Evolutionary conservation across 805 yeast genomes (phyloP), one percentile per base, ranked within the genome.

Genomic region (Candida silvicultrix): DNA sequence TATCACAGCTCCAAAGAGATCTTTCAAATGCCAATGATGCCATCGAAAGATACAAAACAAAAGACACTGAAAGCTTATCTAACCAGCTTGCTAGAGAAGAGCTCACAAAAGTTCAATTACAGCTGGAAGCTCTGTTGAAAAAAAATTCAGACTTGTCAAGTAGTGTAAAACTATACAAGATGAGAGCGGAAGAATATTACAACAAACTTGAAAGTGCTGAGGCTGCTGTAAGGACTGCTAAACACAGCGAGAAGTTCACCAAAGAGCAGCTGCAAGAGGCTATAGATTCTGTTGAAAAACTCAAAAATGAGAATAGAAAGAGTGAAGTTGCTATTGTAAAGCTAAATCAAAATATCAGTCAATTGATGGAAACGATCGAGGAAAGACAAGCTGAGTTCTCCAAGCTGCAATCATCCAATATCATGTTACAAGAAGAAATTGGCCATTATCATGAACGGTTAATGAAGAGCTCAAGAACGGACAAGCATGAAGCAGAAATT

Each of bases 151-250:
- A 87, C 28, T 65, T 88, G 28, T 60, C 70, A 1, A 71, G 75
- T 35, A 73, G 77, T 28, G 66, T 83, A 19, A 78, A 77, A 35
- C 67, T 84, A 29, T 89, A 85, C 64, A 83, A 81, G 57, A 64
- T 70, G 16, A 75, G 95, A 49, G 80, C 95, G 31, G 90, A 86
- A 32, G 85, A 82, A 49, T 85, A 87, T 59, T 79, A 75, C 54
- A 71, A 73, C 47, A 85, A 86, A 56, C 69, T 89, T 22, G 95
- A 89, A 56, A 75, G 78, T 42, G 90, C 94, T 2, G 96, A 90
- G 58, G 72, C 81, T 42, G 85, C 87, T 5, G 78, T 85, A 2
- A 70, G 75, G 44, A 74, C 80, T 40, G 79, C 88, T 9, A 72
- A 77, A 52, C 69, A 86, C 54, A 78, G 81, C 12, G 90, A 84